Base-by-base conservation (phyloP, 768 basidiomycete species). In the Russula sp. region DNA sequence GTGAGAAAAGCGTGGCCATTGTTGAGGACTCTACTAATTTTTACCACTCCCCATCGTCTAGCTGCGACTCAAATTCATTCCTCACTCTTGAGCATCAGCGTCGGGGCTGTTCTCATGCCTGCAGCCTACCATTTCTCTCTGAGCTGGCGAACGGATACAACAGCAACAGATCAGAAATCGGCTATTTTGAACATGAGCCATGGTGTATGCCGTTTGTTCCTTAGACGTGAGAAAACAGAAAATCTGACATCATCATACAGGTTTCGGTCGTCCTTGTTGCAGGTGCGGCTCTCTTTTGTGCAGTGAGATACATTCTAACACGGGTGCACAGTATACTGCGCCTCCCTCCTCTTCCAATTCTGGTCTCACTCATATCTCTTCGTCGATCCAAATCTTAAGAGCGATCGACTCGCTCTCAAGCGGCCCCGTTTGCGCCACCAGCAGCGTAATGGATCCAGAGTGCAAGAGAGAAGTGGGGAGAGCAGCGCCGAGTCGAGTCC, bases 311-410 rank as follows among this genome's bases (percentile, higher is more conserved):
- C 39, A 42, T 49, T 49, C 20, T 35, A 27, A 47, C 32, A 42
- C 16, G 40, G 55, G 58, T 65, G 52, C n/a, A 2, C 39, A 91
- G 89, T 91, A 63, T 94, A 94, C 69, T 71, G 68, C 2, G 80
- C 78, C n/a, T 91, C 89, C 68, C 80, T 94, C 18, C 73, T 88
- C 64, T 93, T 93, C 74, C 91, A 92, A 71, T 76, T 91, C 3
- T 88, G 79, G 76, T 91, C 90, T 0, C 91, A 94, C 71, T 82
- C 85, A 4, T 77, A 84, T 66, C 77, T 94, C 16, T 94, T 89
- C 70, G 73, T 81, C 51, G 77, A 81, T 34, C 61, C 57, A 47
- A 64, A 60, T 7, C 49, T 54, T 18, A 69, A 68, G 13, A 69
- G 63, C 55, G 67, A 60, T 63, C 56, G 66, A 57, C n/a, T 60